These are phyloP conservation scores for Ichthyophthirius multifiliis DNA, from an alignment of 169 alveolate species.

Conservation along the genomic window DNA sequence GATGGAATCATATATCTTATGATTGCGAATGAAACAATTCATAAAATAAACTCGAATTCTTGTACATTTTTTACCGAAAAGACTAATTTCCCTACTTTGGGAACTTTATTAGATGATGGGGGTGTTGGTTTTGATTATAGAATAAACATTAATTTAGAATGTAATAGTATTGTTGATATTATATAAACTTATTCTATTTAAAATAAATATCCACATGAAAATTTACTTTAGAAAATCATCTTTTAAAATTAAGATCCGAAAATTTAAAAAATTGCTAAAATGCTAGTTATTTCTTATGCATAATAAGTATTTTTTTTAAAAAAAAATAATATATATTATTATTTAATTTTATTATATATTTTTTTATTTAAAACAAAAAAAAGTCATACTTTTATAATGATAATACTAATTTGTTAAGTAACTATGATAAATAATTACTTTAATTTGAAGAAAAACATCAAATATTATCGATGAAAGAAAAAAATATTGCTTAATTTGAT, in stretches of 20 bases:
- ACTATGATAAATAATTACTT: background rate
- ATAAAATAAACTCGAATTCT: background rate
- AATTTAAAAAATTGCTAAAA: background rate
- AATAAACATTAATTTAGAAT: background rate
- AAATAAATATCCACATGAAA: background rate
- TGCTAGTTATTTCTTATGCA: background rate
- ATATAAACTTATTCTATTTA: background rate
- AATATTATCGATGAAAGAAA: background rate
- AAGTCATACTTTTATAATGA: background rate
- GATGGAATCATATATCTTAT: background rate
- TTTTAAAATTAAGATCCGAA: background rate
- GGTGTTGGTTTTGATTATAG: constrained; percentile 2
- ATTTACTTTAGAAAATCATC: background rate
- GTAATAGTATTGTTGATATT: background rate
- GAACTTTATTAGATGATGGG: background rate
- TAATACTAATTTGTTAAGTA: background rate
- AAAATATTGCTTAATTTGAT: background rate
- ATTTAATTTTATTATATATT: background rate
- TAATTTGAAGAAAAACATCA: background rate
- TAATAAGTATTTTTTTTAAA: background rate
- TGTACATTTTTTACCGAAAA: background rate
- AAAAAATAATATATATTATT: background rate
- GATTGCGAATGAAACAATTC: background rate
- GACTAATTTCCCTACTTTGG: background rate
- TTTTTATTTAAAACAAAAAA: too few relatives aligned